These are phyloP conservation scores for Stipa capillata DNA, from an alignment of 176 grass and related monocot genomes.

Conservation along the genomic window DNA sequence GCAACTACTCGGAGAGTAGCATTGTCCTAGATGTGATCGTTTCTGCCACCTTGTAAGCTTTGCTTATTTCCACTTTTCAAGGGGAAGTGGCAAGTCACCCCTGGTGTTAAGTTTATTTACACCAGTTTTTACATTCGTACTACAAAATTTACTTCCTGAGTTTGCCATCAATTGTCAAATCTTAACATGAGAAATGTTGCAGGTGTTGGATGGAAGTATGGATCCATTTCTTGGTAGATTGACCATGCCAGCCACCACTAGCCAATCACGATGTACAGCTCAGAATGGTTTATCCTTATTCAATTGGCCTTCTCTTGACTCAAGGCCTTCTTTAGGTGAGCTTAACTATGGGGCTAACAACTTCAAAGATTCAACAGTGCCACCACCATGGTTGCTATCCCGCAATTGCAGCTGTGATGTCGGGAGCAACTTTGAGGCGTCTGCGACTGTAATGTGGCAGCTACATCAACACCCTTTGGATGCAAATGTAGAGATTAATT, in stretches of 20 bases:
- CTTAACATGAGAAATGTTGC: not conserved
- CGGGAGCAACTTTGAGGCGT: conserved; percentile 6
- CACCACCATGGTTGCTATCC: not conserved
- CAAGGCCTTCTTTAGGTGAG: not conserved
- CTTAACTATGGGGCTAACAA: not conserved
- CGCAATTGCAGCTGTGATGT: not conserved
- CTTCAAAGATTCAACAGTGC: not conserved
- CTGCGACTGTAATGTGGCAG: conserved; percentile 17
- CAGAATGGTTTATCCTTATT: conserved; percentile 1
- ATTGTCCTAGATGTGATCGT: not conserved
- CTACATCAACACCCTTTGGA: conserved; percentile 30
- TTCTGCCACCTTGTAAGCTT: not conserved
- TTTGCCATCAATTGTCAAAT: not conserved
- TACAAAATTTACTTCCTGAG: not conserved
- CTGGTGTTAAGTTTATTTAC: not conserved
- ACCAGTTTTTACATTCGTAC: no score
- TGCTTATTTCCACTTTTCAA: not conserved
- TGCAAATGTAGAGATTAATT: conserved; percentile 25
- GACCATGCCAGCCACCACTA: not conserved
- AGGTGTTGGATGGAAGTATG: conserved; percentile 37
- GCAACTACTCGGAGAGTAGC: not conserved
- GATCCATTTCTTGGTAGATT: conserved; percentile 19
- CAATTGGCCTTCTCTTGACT: not conserved
- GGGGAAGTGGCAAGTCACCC: not conserved
- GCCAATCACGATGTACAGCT: conserved; percentile 6